Base-by-base conservation (phyloP, 352 stramenopile genomes). In the Phytophthora capsici region DNA sequence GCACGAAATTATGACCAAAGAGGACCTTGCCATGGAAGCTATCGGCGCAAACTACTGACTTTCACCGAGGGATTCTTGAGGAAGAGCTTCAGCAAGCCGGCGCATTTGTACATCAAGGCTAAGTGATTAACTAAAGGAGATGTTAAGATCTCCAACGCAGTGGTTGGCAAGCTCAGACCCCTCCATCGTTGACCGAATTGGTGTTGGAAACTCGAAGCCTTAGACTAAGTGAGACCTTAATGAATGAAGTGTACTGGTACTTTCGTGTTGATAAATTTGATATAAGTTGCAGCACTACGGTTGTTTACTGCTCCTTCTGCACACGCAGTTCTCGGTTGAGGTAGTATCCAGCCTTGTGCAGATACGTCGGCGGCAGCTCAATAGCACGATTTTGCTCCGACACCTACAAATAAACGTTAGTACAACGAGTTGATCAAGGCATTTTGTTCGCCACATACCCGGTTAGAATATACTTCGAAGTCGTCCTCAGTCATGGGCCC, bases 401-500 rank as follows among this genome's bases (percentile, higher is more conserved):
- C 30, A 90, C 86, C 86, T 95, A 44, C 10, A 50, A 58, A 8
- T 44, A 13, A 41, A 45, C n/a, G 19, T 48, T 44, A 60, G 20
- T 34, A 34, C 12, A 19, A 43, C 34, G 14, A 30, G 41, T 36
- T 25, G 47, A 17, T 16, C 28, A 47, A 23, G 3, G 37, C 28
- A 32, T 9, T 32, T 12, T 12, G 28, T 43, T 43, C 22, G 5
- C 0, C 20, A 46, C 57, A n/a, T 70, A 94, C 86, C 80, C 89
- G 84, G 63, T 76, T 84, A 46, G 79, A 90, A 71, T 85, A 93
- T 13, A 72, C 9, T 45, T 93, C 86, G 58, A 91, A 95, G 67
- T 93, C 85, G 36, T 95, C 84, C 58, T 95, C 84, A 34, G 77
- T 91, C 80, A 95, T 93, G 20, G 84, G 84, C 1, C 86, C 86